Base-by-base conservation (phyloP, 768 basidiomycete genomes). In the Lyophyllum semitale region DNA sequence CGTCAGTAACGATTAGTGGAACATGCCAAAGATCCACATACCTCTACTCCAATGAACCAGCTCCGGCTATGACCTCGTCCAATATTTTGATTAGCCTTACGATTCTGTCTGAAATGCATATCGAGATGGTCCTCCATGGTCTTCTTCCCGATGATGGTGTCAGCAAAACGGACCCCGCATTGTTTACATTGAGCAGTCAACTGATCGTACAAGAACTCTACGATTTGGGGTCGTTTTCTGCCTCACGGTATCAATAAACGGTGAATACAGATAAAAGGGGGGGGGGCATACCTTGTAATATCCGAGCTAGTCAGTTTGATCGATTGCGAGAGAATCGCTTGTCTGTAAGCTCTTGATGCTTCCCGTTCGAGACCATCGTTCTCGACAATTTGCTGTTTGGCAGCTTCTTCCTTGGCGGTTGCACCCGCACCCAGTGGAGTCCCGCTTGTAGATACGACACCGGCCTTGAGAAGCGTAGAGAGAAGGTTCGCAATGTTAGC, bases 31-130 rank as follows among this genome's bases (percentile, higher is more conserved):
- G 37, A 44, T 33, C 8, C 35, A 73, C 88, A 53, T 71, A 95
- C 94, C 74, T 95, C 91, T 56, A 85, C 75, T 58, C 82, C 77
- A 49, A 91, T 79, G 55, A 95, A 92, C 95, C 95, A 98, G 63
- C 89, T 89, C 23, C 96, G 82, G 63, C 89, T 91, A 62, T 94
- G 88, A 33, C 93, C 94, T 55, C 96, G 82, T 0, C 91, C 93
- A 17, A 83, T 72, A 38, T 85, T 87, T 68, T 89, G 88, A 64
- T 78, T 85, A 25, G 87, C 85, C 69, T 90, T 91, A 56, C 89
- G 83, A 66, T 98, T 98, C 68, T 96, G 89, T 68, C 87, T 81
- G 74, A 97, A 98, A 71, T 99, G 96, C 89, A 92, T 90, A 69
- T 99, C 96, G 63, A 98, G 80, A 67, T 99, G 97, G 54, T 87